Evolutionary conservation across 768 basidiomycete species (phyloP).

Genomic region (Solioccasus polychromus): DNA sequence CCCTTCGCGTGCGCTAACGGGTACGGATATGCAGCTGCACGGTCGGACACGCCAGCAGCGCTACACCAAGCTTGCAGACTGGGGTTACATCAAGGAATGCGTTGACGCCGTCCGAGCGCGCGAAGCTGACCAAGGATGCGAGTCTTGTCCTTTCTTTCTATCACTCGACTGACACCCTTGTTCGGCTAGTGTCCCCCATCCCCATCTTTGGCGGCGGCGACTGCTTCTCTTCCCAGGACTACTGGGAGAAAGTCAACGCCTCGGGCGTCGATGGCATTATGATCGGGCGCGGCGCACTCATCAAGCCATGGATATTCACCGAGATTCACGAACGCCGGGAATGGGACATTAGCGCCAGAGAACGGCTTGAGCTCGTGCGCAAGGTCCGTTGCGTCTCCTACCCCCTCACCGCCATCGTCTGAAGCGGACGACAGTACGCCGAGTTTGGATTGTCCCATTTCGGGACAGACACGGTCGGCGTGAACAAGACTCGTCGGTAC

Average conservation of each 20-base stretch:
- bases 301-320: slow-evolving; percentile 96
- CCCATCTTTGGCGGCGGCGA: slow-evolving; percentile 98
- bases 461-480: slow-evolving; percentile 82
- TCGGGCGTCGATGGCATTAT: slow-evolving; percentile 93
- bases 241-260: slow-evolving; percentile 72
- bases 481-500: slow-evolving; percentile 90
- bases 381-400: slow-evolving; percentile 45
- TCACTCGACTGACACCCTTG: background rate
- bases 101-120: slow-evolving; percentile 72
- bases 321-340: slow-evolving; percentile 91
- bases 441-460: slow-evolving; percentile 87
- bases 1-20: slow-evolving; percentile 1
- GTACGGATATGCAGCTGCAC: slow-evolving; percentile 62
- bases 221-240: slow-evolving; percentile 83
- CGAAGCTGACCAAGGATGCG: slow-evolving; percentile 71
- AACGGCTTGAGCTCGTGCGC: slow-evolving; percentile 75
- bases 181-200: slow-evolving; percentile 62
- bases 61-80: slow-evolving; percentile 90
- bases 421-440: slow-evolving; percentile 56
- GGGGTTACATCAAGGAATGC: slow-evolving; percentile 89
- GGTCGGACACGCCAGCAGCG: slow-evolving; percentile 94
- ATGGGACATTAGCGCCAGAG: slow-evolving; percentile 89
- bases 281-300: slow-evolving; percentile 91
- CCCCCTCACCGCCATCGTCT: background rate
- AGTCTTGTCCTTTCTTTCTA: slow-evolving; percentile 24